Percentiles rank a stretch among this genome's conserved stretches.
phyloP scores from a whole-genome alignment of 2,329 filamentous ascomycete species.

The Hypoxylon sp. region DNA sequence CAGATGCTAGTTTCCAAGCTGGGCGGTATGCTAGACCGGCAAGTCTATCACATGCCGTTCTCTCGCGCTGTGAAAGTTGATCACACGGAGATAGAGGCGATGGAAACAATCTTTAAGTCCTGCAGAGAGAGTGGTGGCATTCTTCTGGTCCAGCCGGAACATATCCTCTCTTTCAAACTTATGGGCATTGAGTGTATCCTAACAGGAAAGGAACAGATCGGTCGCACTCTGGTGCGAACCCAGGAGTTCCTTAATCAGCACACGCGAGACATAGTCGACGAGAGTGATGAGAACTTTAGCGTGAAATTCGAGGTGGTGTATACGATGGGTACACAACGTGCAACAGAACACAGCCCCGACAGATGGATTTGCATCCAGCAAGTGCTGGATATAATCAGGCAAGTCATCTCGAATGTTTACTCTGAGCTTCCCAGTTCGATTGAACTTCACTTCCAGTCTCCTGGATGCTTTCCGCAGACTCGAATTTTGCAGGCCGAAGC shows the following conservation, averaged over 20 bases:
- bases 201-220: conserved; percentile 48
- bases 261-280: conserved; percentile 71
- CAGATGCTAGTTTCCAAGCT: conserved; percentile 68
- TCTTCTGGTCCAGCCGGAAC: conserved; percentile 72
- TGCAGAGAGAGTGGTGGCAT: conserved; percentile 67
- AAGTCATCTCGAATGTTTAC: conserved; percentile 51
- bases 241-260: conserved; percentile 61
- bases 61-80: conserved; percentile 62
- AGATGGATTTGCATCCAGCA: conserved; percentile 70
- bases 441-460: conserved; percentile 54
- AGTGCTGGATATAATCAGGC: conserved; percentile 61
- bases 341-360: conserved; percentile 65
- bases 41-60: conserved; percentile 70
- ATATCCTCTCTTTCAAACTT: conserved; percentile 73
- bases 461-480: conserved; percentile 61
- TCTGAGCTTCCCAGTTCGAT: conserved; percentile 55
- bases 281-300: conserved; percentile 74
- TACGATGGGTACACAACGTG: conserved; percentile 66
- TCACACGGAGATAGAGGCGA: conserved; percentile 47
- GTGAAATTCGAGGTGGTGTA: conserved; percentile 74
- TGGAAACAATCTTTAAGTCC: conserved; percentile 58
- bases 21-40: conserved; percentile 67
- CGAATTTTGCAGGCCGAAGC: conserved; percentile 60
- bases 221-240: conserved; percentile 54
- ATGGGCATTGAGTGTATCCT: conserved; percentile 68